Evolutionary conservation across 306 rosid species (phyloP).

Genomic region (Prunus mira): DNA sequence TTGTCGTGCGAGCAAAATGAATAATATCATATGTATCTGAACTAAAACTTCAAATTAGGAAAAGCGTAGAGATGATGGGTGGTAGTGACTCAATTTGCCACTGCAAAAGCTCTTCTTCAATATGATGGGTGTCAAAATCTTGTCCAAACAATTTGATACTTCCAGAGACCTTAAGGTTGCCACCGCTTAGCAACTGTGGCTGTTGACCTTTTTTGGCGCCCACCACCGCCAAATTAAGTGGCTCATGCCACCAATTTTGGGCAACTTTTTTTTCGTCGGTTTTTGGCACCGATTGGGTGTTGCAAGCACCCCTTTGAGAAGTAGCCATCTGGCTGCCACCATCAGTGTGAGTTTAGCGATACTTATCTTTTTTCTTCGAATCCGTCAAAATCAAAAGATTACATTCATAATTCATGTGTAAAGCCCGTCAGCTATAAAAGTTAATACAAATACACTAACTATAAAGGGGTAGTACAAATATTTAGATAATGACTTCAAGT

Average conservation of each 20-base stretch:
- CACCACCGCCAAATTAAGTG: not conserved
- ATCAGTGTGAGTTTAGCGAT: not conserved
- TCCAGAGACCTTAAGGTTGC: not conserved
- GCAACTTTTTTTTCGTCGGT: not conserved
- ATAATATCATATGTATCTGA: too few relatives aligned
- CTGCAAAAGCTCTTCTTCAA: too few relatives aligned
- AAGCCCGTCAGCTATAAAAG: too few relatives aligned
- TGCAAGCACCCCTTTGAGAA: not conserved
- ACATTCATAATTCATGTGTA: too few relatives aligned
- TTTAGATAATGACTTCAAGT: too few relatives aligned
- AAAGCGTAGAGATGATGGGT: too few relatives aligned
- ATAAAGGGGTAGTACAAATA: too few relatives aligned
- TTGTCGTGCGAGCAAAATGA: not conserved
- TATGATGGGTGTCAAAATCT: too few relatives aligned
- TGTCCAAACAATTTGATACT: not conserved
- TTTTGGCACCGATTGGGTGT: not conserved
- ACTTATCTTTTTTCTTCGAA: too few relatives aligned
- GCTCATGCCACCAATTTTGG: not conserved
- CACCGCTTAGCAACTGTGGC: not conserved
- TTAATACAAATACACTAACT: too few relatives aligned
- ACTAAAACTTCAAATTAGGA: too few relatives aligned
- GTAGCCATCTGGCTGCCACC: not conserved
- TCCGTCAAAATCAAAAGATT: fast-evolving
- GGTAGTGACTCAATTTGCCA: too few relatives aligned
- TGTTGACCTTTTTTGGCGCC: not conserved